A percentile compares a stretch with the other conserved stretches of the same genome.
Conservation (phyloP, 2,329 filamentous ascomycete genomes). For the Fusarium irregulare region DNA sequence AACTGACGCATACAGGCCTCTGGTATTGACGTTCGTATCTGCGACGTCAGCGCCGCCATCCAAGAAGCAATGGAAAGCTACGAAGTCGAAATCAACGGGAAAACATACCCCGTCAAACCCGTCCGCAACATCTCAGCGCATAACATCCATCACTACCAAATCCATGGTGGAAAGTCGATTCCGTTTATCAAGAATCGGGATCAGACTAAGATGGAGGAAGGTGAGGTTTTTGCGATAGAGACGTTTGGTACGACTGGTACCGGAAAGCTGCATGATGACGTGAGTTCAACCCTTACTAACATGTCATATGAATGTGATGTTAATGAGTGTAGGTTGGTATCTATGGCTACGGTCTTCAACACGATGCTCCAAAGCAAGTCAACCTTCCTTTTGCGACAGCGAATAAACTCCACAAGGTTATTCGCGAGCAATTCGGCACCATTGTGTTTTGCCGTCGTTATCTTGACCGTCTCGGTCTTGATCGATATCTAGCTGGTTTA, state of each 20-base stretch:
- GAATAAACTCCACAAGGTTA: conserved; percentile 66
- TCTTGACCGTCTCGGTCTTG: conserved; percentile 70
- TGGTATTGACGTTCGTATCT: conserved; percentile 87
- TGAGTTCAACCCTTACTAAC: conserved; percentile 50
- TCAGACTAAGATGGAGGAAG: conserved; percentile 94
- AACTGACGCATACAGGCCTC: conserved; percentile 55
- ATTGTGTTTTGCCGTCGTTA: conserved; percentile 71
- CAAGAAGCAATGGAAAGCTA: conserved; percentile 94
- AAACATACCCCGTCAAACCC: conserved; percentile 80
- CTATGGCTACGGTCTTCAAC: conserved; percentile 63
- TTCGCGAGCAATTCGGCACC: conserved; percentile 71
- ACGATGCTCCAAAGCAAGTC: conserved; percentile 51
- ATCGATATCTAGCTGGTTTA: conserved; percentile 69
- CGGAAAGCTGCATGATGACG: conserved; percentile 83
- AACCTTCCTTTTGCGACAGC: conserved; percentile 62
- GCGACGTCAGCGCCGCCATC: conserved; percentile 82
- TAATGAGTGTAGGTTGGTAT: conserved; percentile 54
- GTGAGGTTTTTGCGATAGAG: conserved; percentile 91
- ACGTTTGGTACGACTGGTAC: conserved; percentile 92
- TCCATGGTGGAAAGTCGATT: conserved; percentile 89
- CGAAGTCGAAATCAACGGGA: conserved; percentile 82
- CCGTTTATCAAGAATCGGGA: conserved; percentile 87
- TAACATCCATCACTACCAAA: conserved; percentile 85
- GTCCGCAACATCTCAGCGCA: conserved; percentile 88
- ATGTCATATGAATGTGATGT: rapidly evolving